A percentile compares a stretch with the other conserved stretches of the same genome.
phyloP scores from a whole-genome alignment of 495 filamentous ascomycete genomes.

The Penicillium robsamsonii region DNA sequence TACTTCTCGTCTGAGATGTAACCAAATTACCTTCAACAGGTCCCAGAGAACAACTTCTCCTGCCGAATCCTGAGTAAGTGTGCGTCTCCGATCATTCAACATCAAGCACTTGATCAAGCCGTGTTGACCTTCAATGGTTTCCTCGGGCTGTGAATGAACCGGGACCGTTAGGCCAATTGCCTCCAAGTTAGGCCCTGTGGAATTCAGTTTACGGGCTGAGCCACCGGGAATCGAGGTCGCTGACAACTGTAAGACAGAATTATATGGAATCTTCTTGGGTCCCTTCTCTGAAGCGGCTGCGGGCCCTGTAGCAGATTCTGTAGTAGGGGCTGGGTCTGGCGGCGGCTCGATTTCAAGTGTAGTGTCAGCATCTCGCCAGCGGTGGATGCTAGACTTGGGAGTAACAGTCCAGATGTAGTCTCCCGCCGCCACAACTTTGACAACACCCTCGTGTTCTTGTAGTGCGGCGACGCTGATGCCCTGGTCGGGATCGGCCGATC shows the following conservation, averaged over 20 bases:
- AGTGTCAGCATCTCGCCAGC: conserved; percentile 87
- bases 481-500: conserved; percentile 78
- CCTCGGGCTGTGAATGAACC: conserved; percentile 70
- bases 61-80: conserved; percentile 88
- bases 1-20: neutral
- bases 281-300: conserved; percentile 12
- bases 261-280: conserved; percentile 69
- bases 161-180: conserved; percentile 57
- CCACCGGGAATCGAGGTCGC: conserved; percentile 70
- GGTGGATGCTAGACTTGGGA: conserved; percentile 88
- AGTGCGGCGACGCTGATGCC: conserved; percentile 83
- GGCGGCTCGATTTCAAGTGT: conserved; percentile 56
- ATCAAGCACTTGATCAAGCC: conserved; percentile 91
- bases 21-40: conserved; percentile 64
- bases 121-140: conserved; percentile 92
- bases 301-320: conserved; percentile 21
- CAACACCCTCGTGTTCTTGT: conserved; percentile 87
- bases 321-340: conserved; percentile 52
- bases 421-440: conserved; percentile 75
- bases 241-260: conserved; percentile 73
- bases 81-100: conserved; percentile 84
- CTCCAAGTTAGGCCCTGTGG: conserved; percentile 58
- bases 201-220: conserved; percentile 51
- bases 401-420: conserved; percentile 94
- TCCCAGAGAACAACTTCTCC: conserved; percentile 98